Evolutionary conservation across 2,329 filamentous ascomycete species (phyloP).

Genomic region (Colletotrichum zoysiae): DNA sequence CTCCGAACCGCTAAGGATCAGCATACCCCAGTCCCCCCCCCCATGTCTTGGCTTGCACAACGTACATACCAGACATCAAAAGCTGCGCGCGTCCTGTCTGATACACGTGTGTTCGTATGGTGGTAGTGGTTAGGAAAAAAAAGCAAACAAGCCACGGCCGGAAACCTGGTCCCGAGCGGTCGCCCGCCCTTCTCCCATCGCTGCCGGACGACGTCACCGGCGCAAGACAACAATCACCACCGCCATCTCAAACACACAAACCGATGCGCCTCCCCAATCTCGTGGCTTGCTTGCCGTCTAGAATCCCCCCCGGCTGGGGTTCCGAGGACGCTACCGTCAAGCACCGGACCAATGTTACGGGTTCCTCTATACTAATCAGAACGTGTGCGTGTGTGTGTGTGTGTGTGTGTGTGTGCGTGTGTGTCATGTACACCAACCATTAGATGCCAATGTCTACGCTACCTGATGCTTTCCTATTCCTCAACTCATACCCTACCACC

Average conservation of each 20-base stretch:
- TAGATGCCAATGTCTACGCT: neutral
- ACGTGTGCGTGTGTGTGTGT: no score
- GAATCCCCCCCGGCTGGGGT: neutral
- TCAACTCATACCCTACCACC: neutral
- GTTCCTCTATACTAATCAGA: neutral
- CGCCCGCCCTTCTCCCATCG: neutral
- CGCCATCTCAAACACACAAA: neutral
- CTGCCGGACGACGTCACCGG: neutral
- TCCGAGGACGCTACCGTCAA: neutral
- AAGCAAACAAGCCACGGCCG: neutral
- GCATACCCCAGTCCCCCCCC: neutral
- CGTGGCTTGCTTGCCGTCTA: slow-evolving; percentile 1
- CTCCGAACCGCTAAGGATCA: slow-evolving; percentile 11
- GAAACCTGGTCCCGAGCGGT: neutral
- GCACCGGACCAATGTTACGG: neutral
- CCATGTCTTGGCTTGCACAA: slow-evolving; percentile 8
- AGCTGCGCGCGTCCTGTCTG: neutral
- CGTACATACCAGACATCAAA: neutral
- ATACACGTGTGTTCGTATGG: neutral
- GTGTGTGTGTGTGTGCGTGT: no score
- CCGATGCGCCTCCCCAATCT: neutral
- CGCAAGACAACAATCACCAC: neutral
- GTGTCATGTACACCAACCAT: neutral
- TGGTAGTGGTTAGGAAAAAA: neutral
- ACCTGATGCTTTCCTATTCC: neutral